Conservation (phyloP, 2,329 filamentous ascomycete species). For the Hysterium pulicare region DNA sequence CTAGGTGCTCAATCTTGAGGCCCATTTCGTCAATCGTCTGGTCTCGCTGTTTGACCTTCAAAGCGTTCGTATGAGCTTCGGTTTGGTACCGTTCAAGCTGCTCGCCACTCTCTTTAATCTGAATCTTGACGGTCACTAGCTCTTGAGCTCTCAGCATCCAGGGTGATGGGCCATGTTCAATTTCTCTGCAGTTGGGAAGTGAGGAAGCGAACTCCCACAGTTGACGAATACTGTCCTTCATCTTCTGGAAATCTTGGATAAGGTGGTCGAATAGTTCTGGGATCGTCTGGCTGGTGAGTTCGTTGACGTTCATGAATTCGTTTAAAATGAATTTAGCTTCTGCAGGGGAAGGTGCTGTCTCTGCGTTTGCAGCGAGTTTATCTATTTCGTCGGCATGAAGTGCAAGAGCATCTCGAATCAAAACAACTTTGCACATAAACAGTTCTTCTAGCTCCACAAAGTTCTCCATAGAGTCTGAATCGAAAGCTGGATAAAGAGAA, state of each 20-base stretch:
- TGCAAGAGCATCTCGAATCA: background rate
- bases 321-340: slow-evolving; percentile 40
- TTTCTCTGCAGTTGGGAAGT: slow-evolving; percentile 39
- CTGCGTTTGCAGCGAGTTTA: background rate
- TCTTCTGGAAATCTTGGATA: slow-evolving; percentile 61
- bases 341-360: background rate
- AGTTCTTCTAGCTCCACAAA: background rate
- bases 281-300: slow-evolving; percentile 70
- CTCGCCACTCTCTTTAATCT: slow-evolving; percentile 76
- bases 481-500: background rate
- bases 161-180: slow-evolving; percentile 69
- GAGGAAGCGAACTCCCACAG: slow-evolving; percentile 57
- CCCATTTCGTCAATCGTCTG: slow-evolving; percentile 76
- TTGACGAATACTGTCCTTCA: slow-evolving; percentile 64
- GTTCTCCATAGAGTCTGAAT: background rate
- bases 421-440: background rate
- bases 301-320: slow-evolving; percentile 59
- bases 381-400: background rate
- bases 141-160: slow-evolving; percentile 78
- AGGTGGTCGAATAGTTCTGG: no score
- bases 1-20: slow-evolving; percentile 84
- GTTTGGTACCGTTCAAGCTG: slow-evolving; percentile 75
- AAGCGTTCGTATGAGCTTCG: slow-evolving; percentile 69
- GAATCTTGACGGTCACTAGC: slow-evolving; percentile 71
- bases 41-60: slow-evolving; percentile 22